phyloP scores from a whole-genome alignment of 2,329 filamentous ascomycete species.

The Penicillium sp. region DNA sequence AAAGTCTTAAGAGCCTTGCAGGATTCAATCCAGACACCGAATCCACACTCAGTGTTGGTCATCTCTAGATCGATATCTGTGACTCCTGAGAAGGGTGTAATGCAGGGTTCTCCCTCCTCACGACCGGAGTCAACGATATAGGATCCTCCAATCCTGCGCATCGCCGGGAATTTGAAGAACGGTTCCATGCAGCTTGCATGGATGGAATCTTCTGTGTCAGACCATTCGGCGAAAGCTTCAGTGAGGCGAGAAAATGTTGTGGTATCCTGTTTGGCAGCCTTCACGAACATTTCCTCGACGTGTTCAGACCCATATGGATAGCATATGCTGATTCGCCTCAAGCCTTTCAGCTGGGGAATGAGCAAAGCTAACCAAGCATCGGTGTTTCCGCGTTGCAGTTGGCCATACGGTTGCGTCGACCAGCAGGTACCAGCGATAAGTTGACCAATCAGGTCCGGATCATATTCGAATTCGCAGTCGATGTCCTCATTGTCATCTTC shows the following conservation, averaged over 20 bases:
- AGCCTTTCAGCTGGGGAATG: slow-evolving; percentile 1
- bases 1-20: slow-evolving; percentile 2
- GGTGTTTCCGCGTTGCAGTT: background rate
- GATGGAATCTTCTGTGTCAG: background rate
- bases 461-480: background rate
- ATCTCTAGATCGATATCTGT: background rate
- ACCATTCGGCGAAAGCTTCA: background rate
- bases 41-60: background rate
- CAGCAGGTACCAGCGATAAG: background rate
- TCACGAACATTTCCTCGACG: background rate
- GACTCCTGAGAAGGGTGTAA: background rate
- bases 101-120: background rate
- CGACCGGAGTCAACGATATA: background rate
- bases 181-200: background rate
- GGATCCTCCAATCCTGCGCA: background rate
- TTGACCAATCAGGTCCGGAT: background rate
- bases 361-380: slow-evolving; percentile 5
- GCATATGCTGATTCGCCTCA: background rate
- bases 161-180: background rate
- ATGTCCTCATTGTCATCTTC: background rate
- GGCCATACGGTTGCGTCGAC: background rate
- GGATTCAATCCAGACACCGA: slow-evolving; percentile 1
- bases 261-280: background rate
- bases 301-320: background rate
- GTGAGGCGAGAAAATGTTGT: background rate